Conservation (phyloP, 768 basidiomycete species). For the Mycena kentingensis region DNA sequence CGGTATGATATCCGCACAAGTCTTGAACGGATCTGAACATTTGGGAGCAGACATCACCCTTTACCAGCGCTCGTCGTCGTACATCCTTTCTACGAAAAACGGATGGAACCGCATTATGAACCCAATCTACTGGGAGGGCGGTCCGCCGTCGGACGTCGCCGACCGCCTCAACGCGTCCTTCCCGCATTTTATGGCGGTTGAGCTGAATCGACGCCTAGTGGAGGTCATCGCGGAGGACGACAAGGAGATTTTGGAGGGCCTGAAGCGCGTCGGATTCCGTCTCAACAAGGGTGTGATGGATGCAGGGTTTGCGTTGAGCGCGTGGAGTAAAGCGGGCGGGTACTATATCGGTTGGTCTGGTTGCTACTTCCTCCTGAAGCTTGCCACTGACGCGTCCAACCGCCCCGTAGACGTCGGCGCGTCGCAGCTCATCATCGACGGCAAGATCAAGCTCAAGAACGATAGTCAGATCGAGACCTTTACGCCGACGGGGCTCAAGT, state of each 20-base stretch:
- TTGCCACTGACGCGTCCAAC: too few relatives aligned
- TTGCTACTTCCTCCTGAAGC: background rate
- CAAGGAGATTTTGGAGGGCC: constrained; percentile 41
- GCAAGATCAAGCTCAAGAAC: constrained; percentile 72
- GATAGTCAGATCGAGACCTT: constrained; percentile 47
- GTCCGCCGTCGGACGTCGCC: constrained; percentile 37
- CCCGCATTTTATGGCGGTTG: constrained; percentile 26
- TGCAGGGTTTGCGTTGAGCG: constrained; percentile 38
- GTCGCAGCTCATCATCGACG: constrained; percentile 59
- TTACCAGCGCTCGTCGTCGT: constrained; percentile 54
- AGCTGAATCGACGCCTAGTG: background rate
- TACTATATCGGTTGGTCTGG: constrained; percentile 38
- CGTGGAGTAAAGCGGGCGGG: constrained; percentile 37
- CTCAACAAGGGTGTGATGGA: constrained; percentile 41
- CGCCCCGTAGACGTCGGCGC: constrained; percentile 56
- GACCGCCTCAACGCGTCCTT: constrained; percentile 38
- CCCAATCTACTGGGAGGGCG: constrained; percentile 35
- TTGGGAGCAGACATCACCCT: constrained; percentile 45
- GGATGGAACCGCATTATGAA: constrained; percentile 28
- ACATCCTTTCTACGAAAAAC: constrained; percentile 49
- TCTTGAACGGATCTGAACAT: too few relatives aligned
- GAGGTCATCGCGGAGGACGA: constrained; percentile 33
- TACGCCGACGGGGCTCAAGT: constrained; percentile 42
- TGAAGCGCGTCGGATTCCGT: constrained; percentile 50
- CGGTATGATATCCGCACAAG: constrained; percentile 31